A percentile compares a stretch with the other conserved stretches of the same genome.
Evolutionary conservation across 2,329 filamentous ascomycete genomes (phyloP).

Genomic region (Cercospora zeae-maydis): DNA sequence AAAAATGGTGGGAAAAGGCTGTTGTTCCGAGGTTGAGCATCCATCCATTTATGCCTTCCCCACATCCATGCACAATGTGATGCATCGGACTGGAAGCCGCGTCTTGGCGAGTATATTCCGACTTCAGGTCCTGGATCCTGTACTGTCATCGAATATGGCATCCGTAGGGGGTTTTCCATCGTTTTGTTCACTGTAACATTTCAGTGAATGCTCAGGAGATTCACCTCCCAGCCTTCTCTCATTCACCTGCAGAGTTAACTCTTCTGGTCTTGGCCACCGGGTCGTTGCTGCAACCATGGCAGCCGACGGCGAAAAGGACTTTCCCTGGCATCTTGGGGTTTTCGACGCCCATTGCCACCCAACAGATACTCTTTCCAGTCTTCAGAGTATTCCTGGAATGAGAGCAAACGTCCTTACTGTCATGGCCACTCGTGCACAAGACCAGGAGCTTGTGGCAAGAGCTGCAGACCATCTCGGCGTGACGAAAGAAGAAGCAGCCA

Average conservation of each 20-base stretch:
- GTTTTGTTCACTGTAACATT: neutral
- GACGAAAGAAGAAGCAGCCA: constrained; percentile 23
- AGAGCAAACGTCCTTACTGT: constrained; percentile 63
- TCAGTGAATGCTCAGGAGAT: neutral
- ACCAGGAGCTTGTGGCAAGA: constrained; percentile 67
- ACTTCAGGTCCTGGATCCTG: neutral
- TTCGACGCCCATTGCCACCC: constrained; percentile 83
- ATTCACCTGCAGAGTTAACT: neutral
- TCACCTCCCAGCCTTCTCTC: neutral
- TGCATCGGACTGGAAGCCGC: neutral
- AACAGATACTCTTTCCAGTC: constrained; percentile 67
- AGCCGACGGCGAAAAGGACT: constrained; percentile 30
- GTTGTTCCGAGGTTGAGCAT: neutral
- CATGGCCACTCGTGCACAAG: constrained; percentile 73
- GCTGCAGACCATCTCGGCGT: constrained; percentile 57
- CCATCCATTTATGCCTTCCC: neutral
- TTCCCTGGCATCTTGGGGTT: constrained; percentile 68
- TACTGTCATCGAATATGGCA: neutral
- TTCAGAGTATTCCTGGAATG: constrained; percentile 61
- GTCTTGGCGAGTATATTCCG: constrained; percentile 6
- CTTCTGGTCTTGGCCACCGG: neutral
- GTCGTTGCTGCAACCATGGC: constrained; percentile 15
- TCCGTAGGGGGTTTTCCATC: neutral
- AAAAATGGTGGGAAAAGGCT: neutral
- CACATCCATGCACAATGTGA: neutral